These are phyloP conservation scores for Apiotrichum montevideense DNA, from an alignment of 1,284 basidiomycete genomes.

Conservation along the genomic window DNA sequence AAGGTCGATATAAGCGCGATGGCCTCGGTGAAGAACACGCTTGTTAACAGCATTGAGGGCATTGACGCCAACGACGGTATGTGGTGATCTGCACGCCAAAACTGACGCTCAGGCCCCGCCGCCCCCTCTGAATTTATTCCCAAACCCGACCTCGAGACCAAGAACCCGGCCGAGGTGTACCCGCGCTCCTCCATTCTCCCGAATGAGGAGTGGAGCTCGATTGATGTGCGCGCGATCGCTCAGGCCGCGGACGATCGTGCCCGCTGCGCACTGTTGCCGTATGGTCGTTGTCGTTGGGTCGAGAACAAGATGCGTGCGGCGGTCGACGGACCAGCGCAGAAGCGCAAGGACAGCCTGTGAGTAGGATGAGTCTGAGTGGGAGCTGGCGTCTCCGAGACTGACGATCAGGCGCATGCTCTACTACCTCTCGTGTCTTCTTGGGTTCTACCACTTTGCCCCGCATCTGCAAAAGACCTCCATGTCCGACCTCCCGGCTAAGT, in stretches of 20 bases:
- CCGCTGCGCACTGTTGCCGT: slow-evolving; percentile 58
- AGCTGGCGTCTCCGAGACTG: neutral
- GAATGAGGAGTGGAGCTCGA: slow-evolving; percentile 54
- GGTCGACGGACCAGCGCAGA: slow-evolving; percentile 8
- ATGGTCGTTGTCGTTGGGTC: slow-evolving; percentile 61
- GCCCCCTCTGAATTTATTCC: slow-evolving; percentile 57
- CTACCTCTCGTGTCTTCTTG: slow-evolving; percentile 70
- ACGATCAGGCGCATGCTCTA: slow-evolving; percentile 62
- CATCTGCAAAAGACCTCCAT: slow-evolving; percentile 17
- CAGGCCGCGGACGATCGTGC: slow-evolving; percentile 56
- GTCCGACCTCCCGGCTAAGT: slow-evolving; percentile 51
- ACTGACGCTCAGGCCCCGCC: slow-evolving; percentile 9
- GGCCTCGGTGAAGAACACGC: slow-evolving; percentile 66
- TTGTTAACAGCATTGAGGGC: slow-evolving; percentile 70
- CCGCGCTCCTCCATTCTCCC: slow-evolving; percentile 68
- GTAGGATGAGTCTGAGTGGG: slow-evolving; percentile 21
- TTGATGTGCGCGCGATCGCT: slow-evolving; percentile 48
- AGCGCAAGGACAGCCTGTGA: slow-evolving; percentile 55
- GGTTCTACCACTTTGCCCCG: slow-evolving; percentile 55
- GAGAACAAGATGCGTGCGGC: slow-evolving; percentile 35
- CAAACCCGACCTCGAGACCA: slow-evolving; percentile 59
- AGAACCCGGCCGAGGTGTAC: slow-evolving; percentile 66
- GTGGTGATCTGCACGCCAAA: neutral
- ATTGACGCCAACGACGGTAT: slow-evolving; percentile 50
- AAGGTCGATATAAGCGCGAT: slow-evolving; percentile 78